Evolutionary conservation across 1,284 basidiomycete species (phyloP).

Genomic region (Abortiporus biennis): DNA sequence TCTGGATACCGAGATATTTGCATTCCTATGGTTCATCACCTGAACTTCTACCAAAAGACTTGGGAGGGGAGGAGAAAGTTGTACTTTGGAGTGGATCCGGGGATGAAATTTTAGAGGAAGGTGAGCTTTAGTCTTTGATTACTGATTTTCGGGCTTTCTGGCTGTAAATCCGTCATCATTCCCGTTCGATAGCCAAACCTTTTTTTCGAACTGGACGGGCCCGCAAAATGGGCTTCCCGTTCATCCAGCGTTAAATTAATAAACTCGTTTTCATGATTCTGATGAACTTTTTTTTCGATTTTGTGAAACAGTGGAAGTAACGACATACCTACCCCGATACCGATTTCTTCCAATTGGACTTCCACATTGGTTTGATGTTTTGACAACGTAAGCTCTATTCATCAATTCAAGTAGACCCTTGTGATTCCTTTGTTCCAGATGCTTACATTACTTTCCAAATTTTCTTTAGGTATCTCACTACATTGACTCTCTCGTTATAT

Average conservation of each 20-base stretch:
- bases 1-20: constrained; percentile 16
- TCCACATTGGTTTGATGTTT: too few species aligned
- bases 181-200: too few species aligned
- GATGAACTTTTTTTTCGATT: neutral
- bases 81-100: constrained; percentile 66
- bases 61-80: constrained; percentile 17
- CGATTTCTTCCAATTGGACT: constrained; percentile 42
- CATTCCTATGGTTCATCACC: too few species aligned
- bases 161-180: too few species aligned
- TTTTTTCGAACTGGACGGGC: too few species aligned
- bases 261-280: neutral
- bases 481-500: constrained; percentile 61
- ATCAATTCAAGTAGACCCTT: constrained; percentile 17
- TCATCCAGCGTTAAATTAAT: too few species aligned
- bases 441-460: too few species aligned
- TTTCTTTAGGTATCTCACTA: constrained; percentile 48
- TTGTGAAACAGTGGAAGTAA: constrained; percentile 44
- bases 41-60: neutral
- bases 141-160: neutral
- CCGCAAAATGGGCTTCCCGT: too few species aligned
- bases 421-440: too few species aligned
- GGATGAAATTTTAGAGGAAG: constrained; percentile 64
- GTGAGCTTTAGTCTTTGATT: constrained; percentile 30
- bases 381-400: constrained; percentile 41
- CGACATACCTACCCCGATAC: constrained; percentile 39